phyloP scores from a whole-genome alignment of 768 basidiomycete species.

The Suillus subluteus region DNA sequence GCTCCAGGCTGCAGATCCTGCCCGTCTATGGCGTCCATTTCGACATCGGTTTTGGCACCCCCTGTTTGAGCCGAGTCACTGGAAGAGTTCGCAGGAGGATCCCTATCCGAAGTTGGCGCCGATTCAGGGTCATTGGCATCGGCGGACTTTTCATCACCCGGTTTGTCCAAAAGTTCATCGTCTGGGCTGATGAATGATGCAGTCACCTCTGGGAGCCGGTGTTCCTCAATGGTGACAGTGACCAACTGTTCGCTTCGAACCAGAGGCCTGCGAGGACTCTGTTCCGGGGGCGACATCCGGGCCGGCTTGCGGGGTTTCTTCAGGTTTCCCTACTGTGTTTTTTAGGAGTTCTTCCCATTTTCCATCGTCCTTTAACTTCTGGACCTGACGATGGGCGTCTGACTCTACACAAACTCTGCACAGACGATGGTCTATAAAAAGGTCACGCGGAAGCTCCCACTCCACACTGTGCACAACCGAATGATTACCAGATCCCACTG shows the following conservation, averaged over 20 bases:
- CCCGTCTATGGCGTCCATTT: neutral
- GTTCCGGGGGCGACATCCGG: neutral
- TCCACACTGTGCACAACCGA: conserved; percentile 55
- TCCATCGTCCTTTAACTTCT: conserved; percentile 26
- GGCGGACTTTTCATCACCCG: neutral
- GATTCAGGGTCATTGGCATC: neutral
- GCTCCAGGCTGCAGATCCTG: neutral
- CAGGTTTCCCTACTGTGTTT: neutral
- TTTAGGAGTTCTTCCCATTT: conserved; percentile 22
- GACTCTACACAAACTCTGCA: conserved; percentile 44
- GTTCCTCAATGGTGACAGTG: neutral
- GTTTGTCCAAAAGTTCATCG: neutral
- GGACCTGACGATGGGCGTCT: conserved; percentile 28
- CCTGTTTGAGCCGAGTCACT: neutral
- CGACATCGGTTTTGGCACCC: neutral
- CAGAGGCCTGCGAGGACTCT: neutral
- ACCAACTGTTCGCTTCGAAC: neutral
- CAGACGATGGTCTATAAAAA: conserved; percentile 38
- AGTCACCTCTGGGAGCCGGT: neutral
- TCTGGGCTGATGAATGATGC: neutral
- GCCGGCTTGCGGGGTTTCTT: neutral
- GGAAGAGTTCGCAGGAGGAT: too few relatives aligned
- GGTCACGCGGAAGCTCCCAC: conserved; percentile 52
- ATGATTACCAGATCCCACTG: conserved; percentile 53
- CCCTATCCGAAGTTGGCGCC: neutral